Percentiles rank a stretch among this genome's conserved stretches.
phyloP scores from a whole-genome alignment of 2,329 filamentous ascomycete species.

The Eutypa lata region DNA sequence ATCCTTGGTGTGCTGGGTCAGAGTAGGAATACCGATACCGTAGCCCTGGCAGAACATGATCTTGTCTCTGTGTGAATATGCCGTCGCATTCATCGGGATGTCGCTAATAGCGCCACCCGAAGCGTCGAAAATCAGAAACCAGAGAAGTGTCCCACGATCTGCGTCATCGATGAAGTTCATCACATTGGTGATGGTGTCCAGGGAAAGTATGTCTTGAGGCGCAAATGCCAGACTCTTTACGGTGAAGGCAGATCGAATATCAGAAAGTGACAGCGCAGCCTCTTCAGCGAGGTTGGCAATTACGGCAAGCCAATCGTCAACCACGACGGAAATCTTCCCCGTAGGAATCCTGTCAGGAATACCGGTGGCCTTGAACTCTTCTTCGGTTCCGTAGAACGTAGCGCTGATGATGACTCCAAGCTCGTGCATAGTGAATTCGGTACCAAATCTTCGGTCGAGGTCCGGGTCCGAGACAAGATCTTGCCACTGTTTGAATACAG shows the following conservation, averaged over 20 bases:
- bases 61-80: conserved; percentile 63
- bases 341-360: conserved; percentile 46
- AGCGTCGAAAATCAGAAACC: conserved; percentile 62
- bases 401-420: conserved; percentile 55
- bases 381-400: conserved; percentile 58
- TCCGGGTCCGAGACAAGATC: conserved; percentile 49
- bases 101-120: conserved; percentile 59
- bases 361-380: conserved; percentile 51
- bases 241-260: conserved; percentile 50
- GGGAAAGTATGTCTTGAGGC: conserved; percentile 43
- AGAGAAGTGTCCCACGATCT: conserved; percentile 49
- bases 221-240: conserved; percentile 56
- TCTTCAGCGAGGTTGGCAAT: conserved; percentile 51
- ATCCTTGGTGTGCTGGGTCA: conserved; percentile 42
- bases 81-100: conserved; percentile 51
- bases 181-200: conserved; percentile 42
- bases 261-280: conserved; percentile 44
- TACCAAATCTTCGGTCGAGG: conserved; percentile 57
- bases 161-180: conserved; percentile 51
- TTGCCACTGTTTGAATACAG: conserved; percentile 57
- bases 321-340: conserved; percentile 40
- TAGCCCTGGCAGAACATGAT: conserved; percentile 64
- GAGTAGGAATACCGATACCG: conserved; percentile 45
- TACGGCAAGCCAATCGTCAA: conserved; percentile 62
- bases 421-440: conserved; percentile 52